phyloP scores from a whole-genome alignment of 768 basidiomycete species.

The Cystoderma amianthinum region DNA sequence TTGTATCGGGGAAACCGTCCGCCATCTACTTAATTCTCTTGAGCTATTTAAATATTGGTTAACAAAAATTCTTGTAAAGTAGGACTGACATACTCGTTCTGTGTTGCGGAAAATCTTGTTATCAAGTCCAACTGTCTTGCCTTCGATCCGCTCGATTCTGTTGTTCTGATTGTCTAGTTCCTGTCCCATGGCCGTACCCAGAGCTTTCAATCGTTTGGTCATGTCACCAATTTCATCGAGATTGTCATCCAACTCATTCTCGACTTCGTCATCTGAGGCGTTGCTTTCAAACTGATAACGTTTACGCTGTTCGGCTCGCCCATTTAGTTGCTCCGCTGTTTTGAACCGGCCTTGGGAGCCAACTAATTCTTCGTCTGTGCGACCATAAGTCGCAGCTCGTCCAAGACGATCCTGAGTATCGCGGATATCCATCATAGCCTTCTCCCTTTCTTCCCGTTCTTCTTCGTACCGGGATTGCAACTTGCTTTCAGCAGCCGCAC shows the following conservation, averaged over 20 bases:
- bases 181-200: constrained; percentile 78
- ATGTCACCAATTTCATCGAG: constrained; percentile 79
- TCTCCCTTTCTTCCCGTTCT: constrained; percentile 78
- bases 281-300: constrained; percentile 90
- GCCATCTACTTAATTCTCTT: constrained; percentile 57
- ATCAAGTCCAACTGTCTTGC: constrained; percentile 75
- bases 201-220: constrained; percentile 69
- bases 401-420: constrained; percentile 86
- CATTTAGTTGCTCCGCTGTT: constrained; percentile 43
- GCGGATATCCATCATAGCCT: constrained; percentile 77
- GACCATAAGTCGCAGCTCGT: constrained; percentile 58
- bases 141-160: constrained; percentile 68
- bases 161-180: constrained; percentile 86
- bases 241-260: constrained; percentile 92
- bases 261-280: constrained; percentile 87
- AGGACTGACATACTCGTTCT: constrained; percentile 47
- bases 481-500: constrained; percentile 79
- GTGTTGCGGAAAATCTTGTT: constrained; percentile 76
- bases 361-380: constrained; percentile 36
- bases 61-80: constrained; percentile 3
- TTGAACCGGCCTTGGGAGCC: constrained; percentile 33
- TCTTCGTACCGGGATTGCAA: constrained; percentile 82
- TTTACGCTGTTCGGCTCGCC: constrained; percentile 64
- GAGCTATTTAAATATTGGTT: constrained; percentile 30
- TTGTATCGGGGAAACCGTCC: too few species aligned